phyloP scores from a whole-genome alignment of 495 filamentous ascomycete species.

The Massariosphaeria phaeospora region DNA sequence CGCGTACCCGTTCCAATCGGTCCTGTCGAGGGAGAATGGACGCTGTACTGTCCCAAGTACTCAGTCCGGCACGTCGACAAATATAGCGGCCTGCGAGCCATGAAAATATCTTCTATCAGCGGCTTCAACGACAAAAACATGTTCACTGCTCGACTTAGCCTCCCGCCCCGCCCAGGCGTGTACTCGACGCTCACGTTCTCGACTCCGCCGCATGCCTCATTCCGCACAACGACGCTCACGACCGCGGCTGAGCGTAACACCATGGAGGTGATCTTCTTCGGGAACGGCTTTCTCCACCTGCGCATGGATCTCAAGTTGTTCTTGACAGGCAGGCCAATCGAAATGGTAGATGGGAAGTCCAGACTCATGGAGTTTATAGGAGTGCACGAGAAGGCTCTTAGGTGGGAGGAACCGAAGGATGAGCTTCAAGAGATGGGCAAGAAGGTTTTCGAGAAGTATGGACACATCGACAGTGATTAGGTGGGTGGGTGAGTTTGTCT shows the following conservation, averaged over 20 bases:
- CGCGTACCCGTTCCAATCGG: constrained; percentile 19
- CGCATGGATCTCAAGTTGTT: constrained; percentile 21
- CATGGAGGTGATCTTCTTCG: constrained; percentile 20
- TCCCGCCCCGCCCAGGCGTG: constrained; percentile 15
- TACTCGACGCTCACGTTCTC: constrained; percentile 8
- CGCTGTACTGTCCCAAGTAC: constrained; percentile 25
- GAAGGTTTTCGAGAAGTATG: constrained; percentile 14
- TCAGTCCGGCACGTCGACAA: constrained; percentile 13
- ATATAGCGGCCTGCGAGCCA: constrained; percentile 18
- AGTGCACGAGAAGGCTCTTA: constrained; percentile 18
- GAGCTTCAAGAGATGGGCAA: constrained; percentile 9
- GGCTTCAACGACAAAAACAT: constrained; percentile 6
- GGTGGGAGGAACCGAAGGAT: constrained; percentile 16
- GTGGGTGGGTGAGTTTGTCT: too few species aligned
- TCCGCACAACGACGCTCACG: constrained; percentile 12
- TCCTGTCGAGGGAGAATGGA: constrained; percentile 13
- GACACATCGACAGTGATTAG: background rate
- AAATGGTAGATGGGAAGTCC: constrained; percentile 10
- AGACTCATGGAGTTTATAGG: constrained; percentile 21
- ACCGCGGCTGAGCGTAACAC: constrained; percentile 13
- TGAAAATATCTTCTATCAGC: constrained; percentile 9
- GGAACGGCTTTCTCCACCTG: constrained; percentile 23
- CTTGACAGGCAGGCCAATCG: constrained; percentile 17
- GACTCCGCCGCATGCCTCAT: constrained; percentile 22
- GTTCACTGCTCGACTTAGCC: constrained; percentile 14